Percentiles rank a stretch among this genome's conserved stretches.
Evolutionary conservation across 2,329 filamentous ascomycete genomes (phyloP).

Genomic region (Cryphonectria naterciae): DNA sequence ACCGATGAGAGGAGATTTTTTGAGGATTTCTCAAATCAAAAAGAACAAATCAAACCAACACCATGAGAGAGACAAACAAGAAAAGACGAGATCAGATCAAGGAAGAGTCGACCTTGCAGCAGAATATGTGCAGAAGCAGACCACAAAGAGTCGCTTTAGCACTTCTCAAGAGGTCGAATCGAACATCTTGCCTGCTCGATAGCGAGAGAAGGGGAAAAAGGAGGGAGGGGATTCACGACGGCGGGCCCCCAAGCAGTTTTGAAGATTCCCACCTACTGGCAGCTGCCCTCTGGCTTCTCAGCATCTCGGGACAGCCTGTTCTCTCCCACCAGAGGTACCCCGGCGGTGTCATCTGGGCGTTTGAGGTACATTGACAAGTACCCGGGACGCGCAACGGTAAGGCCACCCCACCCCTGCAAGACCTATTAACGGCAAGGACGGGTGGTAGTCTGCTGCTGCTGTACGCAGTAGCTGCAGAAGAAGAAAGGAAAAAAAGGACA

Average conservation of each 20-base stretch:
- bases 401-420: not conserved
- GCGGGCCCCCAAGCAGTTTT: conserved; percentile 42
- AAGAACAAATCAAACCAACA: conserved; percentile 24
- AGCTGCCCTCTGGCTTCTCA: not conserved
- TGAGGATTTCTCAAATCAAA: conserved; percentile 2
- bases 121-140: conserved; percentile 51
- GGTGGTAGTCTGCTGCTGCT: not conserved
- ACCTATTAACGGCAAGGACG: not conserved
- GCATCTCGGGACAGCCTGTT: not conserved
- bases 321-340: not conserved
- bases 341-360: not conserved
- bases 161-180: conserved; percentile 55
- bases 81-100: conserved; percentile 39
- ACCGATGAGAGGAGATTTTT: conserved; percentile 26
- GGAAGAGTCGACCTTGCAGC: conserved; percentile 26
- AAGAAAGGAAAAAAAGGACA: no score
- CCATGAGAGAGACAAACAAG: conserved; percentile 31
- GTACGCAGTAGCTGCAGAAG: not conserved
- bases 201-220: conserved; percentile 47
- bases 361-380: not conserved
- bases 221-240: conserved; percentile 35
- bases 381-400: not conserved
- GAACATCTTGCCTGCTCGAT: conserved; percentile 60
- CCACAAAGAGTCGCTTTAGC: conserved; percentile 58
- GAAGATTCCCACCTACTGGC: conserved; percentile 33